Percentiles rank a stretch among this genome's conserved stretches.
Conservation (phyloP, 495 filamentous ascomycete genomes). For the Xylaria telfairii region DNA sequence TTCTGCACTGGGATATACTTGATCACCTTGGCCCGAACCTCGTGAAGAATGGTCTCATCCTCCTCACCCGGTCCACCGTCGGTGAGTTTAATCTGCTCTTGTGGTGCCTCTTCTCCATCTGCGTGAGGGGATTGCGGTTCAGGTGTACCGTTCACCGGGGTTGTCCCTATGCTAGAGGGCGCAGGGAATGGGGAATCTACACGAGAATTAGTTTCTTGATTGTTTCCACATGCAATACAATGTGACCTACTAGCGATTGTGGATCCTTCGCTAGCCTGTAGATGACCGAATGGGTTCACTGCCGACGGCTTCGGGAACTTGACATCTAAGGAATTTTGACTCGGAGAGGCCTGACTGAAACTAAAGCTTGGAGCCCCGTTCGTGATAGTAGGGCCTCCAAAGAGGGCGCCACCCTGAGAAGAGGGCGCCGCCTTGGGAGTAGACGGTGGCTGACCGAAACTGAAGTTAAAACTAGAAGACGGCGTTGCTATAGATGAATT, state of each 20-base stretch:
- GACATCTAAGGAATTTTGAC: constrained; percentile 27
- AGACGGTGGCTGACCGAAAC: constrained; percentile 32
- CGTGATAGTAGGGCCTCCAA: constrained; percentile 27
- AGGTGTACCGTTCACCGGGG: constrained; percentile 67
- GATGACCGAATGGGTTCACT: constrained; percentile 26
- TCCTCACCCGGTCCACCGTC: constrained; percentile 71
- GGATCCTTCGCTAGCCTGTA: constrained; percentile 48
- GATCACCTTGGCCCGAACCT: constrained; percentile 67
- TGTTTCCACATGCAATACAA: neutral
- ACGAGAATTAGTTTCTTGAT: constrained; percentile 27
- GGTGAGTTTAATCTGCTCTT: constrained; percentile 69
- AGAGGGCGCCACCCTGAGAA: constrained; percentile 29
- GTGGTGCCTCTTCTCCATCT: constrained; percentile 54
- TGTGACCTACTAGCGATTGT: constrained; percentile 52
- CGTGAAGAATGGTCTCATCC: constrained; percentile 67
- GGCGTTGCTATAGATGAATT: constrained; percentile 39
- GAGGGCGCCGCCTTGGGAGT: constrained; percentile 36
- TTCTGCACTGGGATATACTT: constrained; percentile 50
- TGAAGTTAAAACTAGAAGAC: constrained; percentile 45
- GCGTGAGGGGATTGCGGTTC: constrained; percentile 61
- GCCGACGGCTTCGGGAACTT: constrained; percentile 31
- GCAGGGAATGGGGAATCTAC: constrained; percentile 56
- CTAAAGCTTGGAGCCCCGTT: constrained; percentile 37
- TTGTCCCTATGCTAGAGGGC: constrained; percentile 60
- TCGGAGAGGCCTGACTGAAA: constrained; percentile 31